Base-by-base conservation (phyloP, 2,329 filamentous ascomycete genomes). In the Scytalidium sp. region DNA sequence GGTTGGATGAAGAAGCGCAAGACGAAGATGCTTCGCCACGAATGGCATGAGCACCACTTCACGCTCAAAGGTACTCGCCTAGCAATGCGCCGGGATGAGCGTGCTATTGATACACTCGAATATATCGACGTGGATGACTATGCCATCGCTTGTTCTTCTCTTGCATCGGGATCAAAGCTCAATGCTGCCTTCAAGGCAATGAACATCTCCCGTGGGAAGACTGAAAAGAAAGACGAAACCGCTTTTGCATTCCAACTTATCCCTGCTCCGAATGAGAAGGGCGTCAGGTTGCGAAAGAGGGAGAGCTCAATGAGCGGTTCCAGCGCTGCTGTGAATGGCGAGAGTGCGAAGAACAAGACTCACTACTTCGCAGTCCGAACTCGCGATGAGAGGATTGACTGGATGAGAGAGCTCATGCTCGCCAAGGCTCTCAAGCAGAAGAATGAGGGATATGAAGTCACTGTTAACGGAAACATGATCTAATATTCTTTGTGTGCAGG, bases 1-100 rank as follows among this genome's bases (percentile, higher is more conserved):
- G 94, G 94, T 1, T 91, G 85, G 69, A 96, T 99, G 84, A 92
- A 90, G 77, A 96, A 96, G 77, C 89, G 93, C 64, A 90, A 90
- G 73, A 95, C 87, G 27, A 85, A 84, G 63, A 84, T 96, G 75
- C 81, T 96, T 53, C 88, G 90, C 41, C 89, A 96, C 68, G 92
- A 97, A 72, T 97, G 92, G 92, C 84, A 91, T 63, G 89, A 95
- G 66, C 87, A 90, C 59, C 94, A 93, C 73, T 95, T 94, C 67
- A 90, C 89, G 21, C 85, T 97, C 55, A 84, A 85, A 61, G 87
- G 87, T 51, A 89, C 84, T 21, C 80, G 82, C 22, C 77, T 90
- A 32, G 84, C 87, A 48, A 87, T 93, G 80, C 88, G 92, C 75
- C 84, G 86, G 63, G 81, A 87, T 55, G 70, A 69, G 57, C 76